Evolutionary conservation across 495 filamentous ascomycete genomes (phyloP).

Genomic region (Xylaria curta): DNA sequence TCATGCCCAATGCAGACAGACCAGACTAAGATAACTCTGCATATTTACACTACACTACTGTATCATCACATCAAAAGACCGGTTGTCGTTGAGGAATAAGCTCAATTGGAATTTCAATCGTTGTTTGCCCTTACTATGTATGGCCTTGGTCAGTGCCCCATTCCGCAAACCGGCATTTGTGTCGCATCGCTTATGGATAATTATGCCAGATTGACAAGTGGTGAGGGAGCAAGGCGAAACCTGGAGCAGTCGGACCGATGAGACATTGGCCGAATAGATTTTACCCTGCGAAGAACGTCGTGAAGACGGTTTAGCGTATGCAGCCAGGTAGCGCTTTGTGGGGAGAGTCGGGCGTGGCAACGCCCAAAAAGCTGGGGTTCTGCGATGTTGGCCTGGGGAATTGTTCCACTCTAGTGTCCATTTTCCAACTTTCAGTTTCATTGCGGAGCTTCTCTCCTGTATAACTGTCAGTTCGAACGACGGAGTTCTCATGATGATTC

Average conservation of each 20-base stretch:
- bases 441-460: background rate
- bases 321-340: conserved; percentile 22
- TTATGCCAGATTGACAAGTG: conserved; percentile 13
- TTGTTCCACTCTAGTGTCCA: conserved; percentile 10
- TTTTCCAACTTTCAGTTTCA: background rate
- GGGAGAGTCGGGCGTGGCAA: conserved; percentile 13
- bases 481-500: background rate
- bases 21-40: background rate
- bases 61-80: background rate
- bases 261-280: conserved; percentile 6
- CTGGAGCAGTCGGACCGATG: conserved; percentile 29
- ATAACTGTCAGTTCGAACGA: background rate
- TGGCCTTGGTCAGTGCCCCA: background rate
- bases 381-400: conserved; percentile 18
- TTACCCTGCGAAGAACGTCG: conserved; percentile 11
- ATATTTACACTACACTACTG: background rate
- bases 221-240: conserved; percentile 11
- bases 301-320: conserved; percentile 24
- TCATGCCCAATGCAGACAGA: background rate
- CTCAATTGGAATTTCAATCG: background rate
- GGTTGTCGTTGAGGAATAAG: background rate
- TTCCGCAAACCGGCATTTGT: conserved; percentile 15
- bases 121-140: conserved; percentile 4
- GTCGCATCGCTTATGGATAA: background rate
- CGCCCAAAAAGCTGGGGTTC: conserved; percentile 17